phyloP scores from a whole-genome alignment of 2,329 filamentous ascomycete species.

The Fusarium verticillioides region DNA sequence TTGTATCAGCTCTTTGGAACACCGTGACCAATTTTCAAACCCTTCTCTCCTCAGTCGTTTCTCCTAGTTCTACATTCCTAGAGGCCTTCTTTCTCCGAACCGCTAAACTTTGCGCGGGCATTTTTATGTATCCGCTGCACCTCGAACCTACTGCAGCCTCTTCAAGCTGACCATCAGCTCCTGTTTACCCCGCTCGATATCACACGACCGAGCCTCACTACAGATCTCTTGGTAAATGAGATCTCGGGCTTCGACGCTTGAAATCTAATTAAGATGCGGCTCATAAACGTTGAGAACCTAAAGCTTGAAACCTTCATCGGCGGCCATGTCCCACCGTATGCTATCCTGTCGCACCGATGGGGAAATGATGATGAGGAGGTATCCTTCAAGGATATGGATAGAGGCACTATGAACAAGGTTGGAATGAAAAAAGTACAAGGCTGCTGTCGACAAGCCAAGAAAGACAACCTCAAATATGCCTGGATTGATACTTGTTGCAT shows the following conservation, averaged over 20 bases:
- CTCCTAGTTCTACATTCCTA: too few relatives aligned
- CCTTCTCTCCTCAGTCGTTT: neutral
- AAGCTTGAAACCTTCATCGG: neutral
- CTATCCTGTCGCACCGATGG: constrained; percentile 10
- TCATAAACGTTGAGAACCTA: neutral
- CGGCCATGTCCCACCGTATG: neutral
- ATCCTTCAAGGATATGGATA: neutral
- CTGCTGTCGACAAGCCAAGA: neutral
- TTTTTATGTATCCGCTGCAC: too few relatives aligned
- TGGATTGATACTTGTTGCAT: constrained; percentile 19
- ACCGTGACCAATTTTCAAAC: neutral
- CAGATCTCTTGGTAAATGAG: neutral
- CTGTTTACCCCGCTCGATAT: neutral
- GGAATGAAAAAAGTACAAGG: neutral
- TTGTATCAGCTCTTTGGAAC: too few relatives aligned
- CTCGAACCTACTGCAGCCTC: neutral
- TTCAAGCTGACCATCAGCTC: neutral
- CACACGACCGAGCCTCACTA: neutral
- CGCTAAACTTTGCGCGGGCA: too few relatives aligned
- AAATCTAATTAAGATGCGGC: neutral
- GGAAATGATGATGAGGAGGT: neutral
- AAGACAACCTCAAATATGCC: neutral
- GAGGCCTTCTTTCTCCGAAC: too few relatives aligned
- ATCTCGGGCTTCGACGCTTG: neutral
- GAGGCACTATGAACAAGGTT: neutral